Evolutionary conservation across 495 filamentous ascomycete species (phyloP), one percentile per base, ranked within the genome.

Genomic region (Aspergillus avenaceus): DNA sequence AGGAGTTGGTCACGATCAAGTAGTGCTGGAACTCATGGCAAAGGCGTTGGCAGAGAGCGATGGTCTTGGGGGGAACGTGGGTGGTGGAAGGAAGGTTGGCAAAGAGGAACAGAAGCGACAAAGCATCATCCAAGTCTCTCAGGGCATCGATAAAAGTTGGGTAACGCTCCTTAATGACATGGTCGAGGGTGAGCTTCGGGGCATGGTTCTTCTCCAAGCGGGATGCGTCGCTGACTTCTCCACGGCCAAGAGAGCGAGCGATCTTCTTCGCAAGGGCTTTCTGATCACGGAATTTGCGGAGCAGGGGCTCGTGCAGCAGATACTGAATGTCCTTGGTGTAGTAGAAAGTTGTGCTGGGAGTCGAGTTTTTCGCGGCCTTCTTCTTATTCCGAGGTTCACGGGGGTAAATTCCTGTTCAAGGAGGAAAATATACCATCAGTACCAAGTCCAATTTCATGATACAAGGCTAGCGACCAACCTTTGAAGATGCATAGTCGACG

Each of bases 261-360:
- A 98, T 96, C 80, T 97, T 98, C 79, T 97, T 98, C 47, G 91
- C 88, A 47, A 97, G 80, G 0, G 86, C 75, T 74, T 97, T 97
- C 70, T 97, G 93, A 34, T 98, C 93, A 59, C 93, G 86, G 76
- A 97, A 97, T 66, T 96, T 97, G 56, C 82, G 76, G 11, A 98
- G 79, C n/a, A 98, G 78, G 12, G 95, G 93, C 68, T 98, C 93
- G 67, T 98, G 93, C 43, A 97, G 84, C 22, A 98, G 84, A 58
- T 96, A 98, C 70, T 96, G 91, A 61, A 98, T 96, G 64, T 98
- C 93, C 76, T 93, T 95, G 59, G 91, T 88, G 75, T 98, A 98
- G 80, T 98, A 98, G 75, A 96, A 98, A 50, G 95, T 97, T 13
- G 93, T 97, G 37, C 84, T 87, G 31, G 86, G 82, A 2, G 88